Evolutionary conservation across 2,329 filamentous ascomycete genomes (phyloP), one percentile per base, ranked within the genome.

Genomic region (Aspergillus sp.): DNA sequence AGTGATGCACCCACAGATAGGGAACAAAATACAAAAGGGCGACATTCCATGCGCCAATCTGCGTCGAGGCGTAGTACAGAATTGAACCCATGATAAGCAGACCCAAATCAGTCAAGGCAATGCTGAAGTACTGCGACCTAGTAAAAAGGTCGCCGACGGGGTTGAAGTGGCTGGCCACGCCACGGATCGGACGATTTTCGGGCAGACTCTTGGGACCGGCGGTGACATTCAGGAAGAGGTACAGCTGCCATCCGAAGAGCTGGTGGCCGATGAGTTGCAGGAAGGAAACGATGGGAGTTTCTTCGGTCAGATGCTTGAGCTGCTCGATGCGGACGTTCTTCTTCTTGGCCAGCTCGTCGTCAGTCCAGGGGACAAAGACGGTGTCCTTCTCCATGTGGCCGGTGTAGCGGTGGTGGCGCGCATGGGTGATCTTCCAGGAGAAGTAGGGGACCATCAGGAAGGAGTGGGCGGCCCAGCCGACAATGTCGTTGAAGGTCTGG

Each of bases 1-100:
- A 90, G 80, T 89, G 85, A 78, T 90, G 86, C 36, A 88, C 83
- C 87, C 87, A 90, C 62, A 89, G 71, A 73, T 88, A 90, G 15
- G 88, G 88, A 38, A 88, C 79, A 27, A 81, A 78, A 72, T 89
- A 90, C 15, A 88, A 76, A 49, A 87, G 76, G 57, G 83, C 76
- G 15, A 87, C 80, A 47, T 82, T 88, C 68, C 81, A 81, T 64
- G 77, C 79, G 39, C 85, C 86, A n/a, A 88, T 77, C 27, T 80
- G 73, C 67, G 81, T 79, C 8, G 82, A 78, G 23, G 80, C 80
- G 58, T 80, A 77, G 71, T 84, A 86, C 47, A 90, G 76, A 8
- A 75, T 79, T 7, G 75, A 78, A 36, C 75, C 73, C 68, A 82
- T 84, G 36, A 84, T 77, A 32, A 77, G 73, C 25, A 90, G 77